These are phyloP conservation scores for Leccinum fallax DNA, from an alignment of 1,284 basidiomycete species.

Conservation along the genomic window DNA sequence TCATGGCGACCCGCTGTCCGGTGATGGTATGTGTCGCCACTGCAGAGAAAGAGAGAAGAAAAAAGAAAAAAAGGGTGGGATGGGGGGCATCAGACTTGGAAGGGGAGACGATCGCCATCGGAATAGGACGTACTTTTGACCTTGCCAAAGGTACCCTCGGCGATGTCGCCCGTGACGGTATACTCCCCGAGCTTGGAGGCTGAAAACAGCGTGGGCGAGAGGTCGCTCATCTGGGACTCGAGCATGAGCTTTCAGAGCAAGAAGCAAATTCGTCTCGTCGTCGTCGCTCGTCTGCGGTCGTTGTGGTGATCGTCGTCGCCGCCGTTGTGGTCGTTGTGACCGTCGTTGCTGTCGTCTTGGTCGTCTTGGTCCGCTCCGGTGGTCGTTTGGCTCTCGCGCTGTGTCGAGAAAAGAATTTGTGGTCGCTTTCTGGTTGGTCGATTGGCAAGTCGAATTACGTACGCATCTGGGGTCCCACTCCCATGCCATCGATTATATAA, in stretches of 20 bases:
- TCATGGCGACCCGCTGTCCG: conserved; percentile 96
- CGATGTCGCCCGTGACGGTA: conserved; percentile 73
- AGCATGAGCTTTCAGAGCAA: background rate
- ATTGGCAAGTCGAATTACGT: conserved; percentile 26
- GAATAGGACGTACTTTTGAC: conserved; percentile 83
- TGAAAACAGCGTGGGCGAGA: conserved; percentile 37
- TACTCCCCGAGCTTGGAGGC: conserved; percentile 79
- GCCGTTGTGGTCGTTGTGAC: background rate
- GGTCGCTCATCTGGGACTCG: conserved; percentile 26
- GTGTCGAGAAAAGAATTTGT: conserved; percentile 22
- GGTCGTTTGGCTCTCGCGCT: background rate
- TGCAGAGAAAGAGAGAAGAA: background rate
- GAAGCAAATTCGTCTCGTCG: background rate
- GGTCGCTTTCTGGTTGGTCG: conserved; percentile 15
- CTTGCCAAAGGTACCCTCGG: conserved; percentile 95
- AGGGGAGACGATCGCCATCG: conserved; percentile 14
- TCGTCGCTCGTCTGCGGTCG: background rate
- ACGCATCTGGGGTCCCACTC: conserved; percentile 21
- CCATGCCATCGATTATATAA: conserved; percentile 25
- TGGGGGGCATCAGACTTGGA: conserved; percentile 17
- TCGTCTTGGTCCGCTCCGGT: conserved; percentile 1
- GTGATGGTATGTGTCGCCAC: conserved; percentile 51
- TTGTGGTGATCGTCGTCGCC: conserved; percentile 8
- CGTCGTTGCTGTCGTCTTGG: conserved; percentile 6
- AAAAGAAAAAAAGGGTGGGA: conserved; percentile 10